Evolutionary conservation across 2,329 filamentous ascomycete genomes (phyloP).

Genomic region (Trichophyton equinum): DNA sequence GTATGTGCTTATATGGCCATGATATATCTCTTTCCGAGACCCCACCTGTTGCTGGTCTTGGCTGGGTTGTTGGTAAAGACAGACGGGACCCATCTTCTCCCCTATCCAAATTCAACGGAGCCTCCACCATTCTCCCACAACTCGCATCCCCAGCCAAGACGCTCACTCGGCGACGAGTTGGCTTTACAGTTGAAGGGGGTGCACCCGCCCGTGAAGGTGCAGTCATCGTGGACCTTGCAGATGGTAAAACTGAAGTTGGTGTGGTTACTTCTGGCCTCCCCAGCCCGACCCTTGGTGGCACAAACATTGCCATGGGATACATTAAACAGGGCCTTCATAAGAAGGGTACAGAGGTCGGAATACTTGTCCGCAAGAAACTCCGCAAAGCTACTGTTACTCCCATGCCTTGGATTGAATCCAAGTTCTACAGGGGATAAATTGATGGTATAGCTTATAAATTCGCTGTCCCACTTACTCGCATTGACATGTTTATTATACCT

Average conservation of each 20-base stretch:
- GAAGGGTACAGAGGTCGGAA: slow-evolving; percentile 65
- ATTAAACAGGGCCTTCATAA: slow-evolving; percentile 72
- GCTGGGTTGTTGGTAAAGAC: slow-evolving; percentile 76
- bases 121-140: slow-evolving; percentile 63
- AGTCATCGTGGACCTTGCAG: slow-evolving; percentile 50
- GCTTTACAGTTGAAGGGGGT: slow-evolving; percentile 63
- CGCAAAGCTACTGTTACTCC: slow-evolving; percentile 65
- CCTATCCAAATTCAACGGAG: slow-evolving; percentile 69
- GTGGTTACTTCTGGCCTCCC: slow-evolving; percentile 81
- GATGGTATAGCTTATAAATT: neutral
- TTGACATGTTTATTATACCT: neutral
- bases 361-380: slow-evolving; percentile 64
- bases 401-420: slow-evolving; percentile 77
- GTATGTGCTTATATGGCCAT: slow-evolving; percentile 99
- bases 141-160: slow-evolving; percentile 45
- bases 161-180: slow-evolving; percentile 61
- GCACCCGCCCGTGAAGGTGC: slow-evolving; percentile 84
- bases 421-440: slow-evolving; percentile 50
- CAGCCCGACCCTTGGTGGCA: slow-evolving; percentile 62
- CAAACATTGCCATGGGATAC: slow-evolving; percentile 96
- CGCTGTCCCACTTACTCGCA: neutral
- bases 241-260: slow-evolving; percentile 54
- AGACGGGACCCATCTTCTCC: slow-evolving; percentile 43
- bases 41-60: slow-evolving; percentile 52
- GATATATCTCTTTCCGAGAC: slow-evolving; percentile 73